Evolutionary conservation across 768 basidiomycete species (phyloP), one percentile per base, ranked within the genome.

Genomic region (Auriculariales sp.): DNA sequence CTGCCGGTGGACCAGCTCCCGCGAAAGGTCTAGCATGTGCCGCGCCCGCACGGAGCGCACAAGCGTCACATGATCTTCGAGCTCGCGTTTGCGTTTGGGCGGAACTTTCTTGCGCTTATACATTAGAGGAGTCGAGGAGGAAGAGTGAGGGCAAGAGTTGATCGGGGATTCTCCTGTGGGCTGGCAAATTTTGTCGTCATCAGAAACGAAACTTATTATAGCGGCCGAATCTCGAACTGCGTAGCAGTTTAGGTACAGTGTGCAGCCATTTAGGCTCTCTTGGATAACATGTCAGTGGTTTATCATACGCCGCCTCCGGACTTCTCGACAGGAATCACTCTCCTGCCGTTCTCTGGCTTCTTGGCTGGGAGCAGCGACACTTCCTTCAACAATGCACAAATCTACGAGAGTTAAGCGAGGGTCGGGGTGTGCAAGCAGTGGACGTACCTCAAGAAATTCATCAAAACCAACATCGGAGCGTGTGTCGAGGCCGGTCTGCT

Each of bases 391-490:
- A 73, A 77, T 2, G 78, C 83, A 59, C 83, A 87, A 31, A 87
- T 74, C 85, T 87, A 54, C 10, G 42, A 17, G 28, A 51, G 3
- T 15, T 25, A 49, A 15, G 53, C 44, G 27, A 47, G 44, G 17
- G 24, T 29, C 35, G n/a, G 33, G 33, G 33, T 48, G 27, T 17
- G 14, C 14, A 25, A 34, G 47, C 24, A 49, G 35, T 28, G 22
- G 24, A 66, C 79, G 12, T 55, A 87, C 87, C 77, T 93, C 89
- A 46, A 92, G 70, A 62, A 93, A 93, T 59, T 88, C 86, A 55
- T 93, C 85, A 57, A 89, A 79, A 53, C 81, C 78, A 44, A 95
- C 65, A 25, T 73, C 72, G 27, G 64, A 63, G 56, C 71, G 68
- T 19, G 64, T 63, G 46, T 68, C 65, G 62, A 86, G 77, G 3